Base-by-base conservation (phyloP, 75 land plant genomes). In the Sequoiadendron giganteum region DNA sequence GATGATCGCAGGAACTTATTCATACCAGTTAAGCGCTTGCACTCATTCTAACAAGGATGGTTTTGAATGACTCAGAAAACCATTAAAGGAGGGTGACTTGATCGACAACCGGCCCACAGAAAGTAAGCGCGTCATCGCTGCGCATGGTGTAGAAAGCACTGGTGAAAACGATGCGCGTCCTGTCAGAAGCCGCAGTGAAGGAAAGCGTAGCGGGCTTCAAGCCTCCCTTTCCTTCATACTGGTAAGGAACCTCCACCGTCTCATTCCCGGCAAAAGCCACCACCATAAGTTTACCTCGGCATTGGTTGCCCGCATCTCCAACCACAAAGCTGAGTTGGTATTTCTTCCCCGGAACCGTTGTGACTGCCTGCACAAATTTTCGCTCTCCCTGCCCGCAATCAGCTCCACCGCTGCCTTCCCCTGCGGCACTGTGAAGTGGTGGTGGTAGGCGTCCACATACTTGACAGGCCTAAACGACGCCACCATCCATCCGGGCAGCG, bases 21-120 rank as follows among this genome's bases (percentile, higher is more conserved):
- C 10, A 0, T 0, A 49, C 10, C 52, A 49, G 11, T 9, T 10
- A 11, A 49, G 1, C 11, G 10, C 52, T 49, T 49, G 52, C 13
- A 49, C 1, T 1, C 52, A 49, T 49, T 49, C 52, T 49, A 49
- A 9, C 1, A 49, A 47, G 9, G 8, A 10, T 11, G 10, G 52
- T 1, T 49, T 10, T 49, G 25, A 58, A 58, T 58, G 19, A 58
- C 25, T 19, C 6, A 0, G 28, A 5, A 19, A 56, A 18, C 3
- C 5, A 19, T 58, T 6, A 58, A 58, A 0, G 5, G 5, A 58
- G 25, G 5, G 65, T 58, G 65, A 58, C 65, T 58, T 58, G 65
- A 48, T 94, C 95, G 4, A 94, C 13, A 25, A 93, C 93, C 8
- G 95, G 95, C 0, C 95, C 95, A 86, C 95, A 94, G 11, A 93